Conservation (phyloP, 169 alveolate species). For the Plasmodium gonderi region DNA sequence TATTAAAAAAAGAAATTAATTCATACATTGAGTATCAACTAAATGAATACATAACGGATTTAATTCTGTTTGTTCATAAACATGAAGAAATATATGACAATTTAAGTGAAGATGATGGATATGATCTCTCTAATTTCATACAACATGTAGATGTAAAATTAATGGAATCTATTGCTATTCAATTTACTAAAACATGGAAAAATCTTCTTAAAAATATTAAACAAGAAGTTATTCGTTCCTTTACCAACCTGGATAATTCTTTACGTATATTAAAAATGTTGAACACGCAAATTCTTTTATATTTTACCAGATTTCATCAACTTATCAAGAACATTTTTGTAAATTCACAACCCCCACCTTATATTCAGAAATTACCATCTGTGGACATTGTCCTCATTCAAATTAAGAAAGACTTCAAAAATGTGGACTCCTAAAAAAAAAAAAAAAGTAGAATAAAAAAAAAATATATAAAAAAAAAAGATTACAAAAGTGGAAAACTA, state of each 20-base stretch:
- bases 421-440: background rate
- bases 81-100: constrained; percentile 25
- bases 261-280: constrained; percentile 26
- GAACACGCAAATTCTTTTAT: constrained; percentile 50
- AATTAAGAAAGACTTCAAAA: constrained; percentile 38
- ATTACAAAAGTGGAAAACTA: too few species aligned
- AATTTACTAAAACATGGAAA: constrained; percentile 50
- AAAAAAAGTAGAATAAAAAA: too few species aligned
- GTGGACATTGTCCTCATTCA: constrained; percentile 48
- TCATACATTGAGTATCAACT: constrained; percentile 20
- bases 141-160: constrained; percentile 71
- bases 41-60: constrained; percentile 26
- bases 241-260: constrained; percentile 35
- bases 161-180: constrained; percentile 47
- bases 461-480: too few species aligned
- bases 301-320: constrained; percentile 46
- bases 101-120: background rate
- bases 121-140: constrained; percentile 29
- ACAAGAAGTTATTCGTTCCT: constrained; percentile 33
- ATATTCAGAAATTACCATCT: constrained; percentile 38
- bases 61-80: constrained; percentile 38
- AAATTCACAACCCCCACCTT: constrained; percentile 1
- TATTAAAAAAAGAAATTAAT: constrained; percentile 23
- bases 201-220: constrained; percentile 10
- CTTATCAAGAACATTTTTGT: constrained; percentile 16